Percentiles rank a stretch among this genome's conserved stretches.
These are phyloP conservation scores for Grifola frondosa DNA, from an alignment of 1,284 basidiomycete genomes.

Conservation along the genomic window DNA sequence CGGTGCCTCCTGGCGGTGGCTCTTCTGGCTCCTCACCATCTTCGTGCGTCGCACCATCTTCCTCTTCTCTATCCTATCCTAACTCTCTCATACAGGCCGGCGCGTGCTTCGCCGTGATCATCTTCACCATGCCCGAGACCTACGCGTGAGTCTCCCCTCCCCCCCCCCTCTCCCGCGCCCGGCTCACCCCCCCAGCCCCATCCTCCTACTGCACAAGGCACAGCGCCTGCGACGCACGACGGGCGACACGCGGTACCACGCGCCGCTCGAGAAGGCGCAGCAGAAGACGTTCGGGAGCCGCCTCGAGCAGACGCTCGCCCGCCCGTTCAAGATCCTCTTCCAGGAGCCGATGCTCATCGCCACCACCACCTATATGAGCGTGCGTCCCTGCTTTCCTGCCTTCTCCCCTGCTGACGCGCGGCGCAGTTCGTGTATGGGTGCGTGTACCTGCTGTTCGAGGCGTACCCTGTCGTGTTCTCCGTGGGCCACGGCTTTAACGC, in stretches of 20 bases:
- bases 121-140: constrained; percentile 77
- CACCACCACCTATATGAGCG: constrained; percentile 55
- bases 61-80: not conserved
- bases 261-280: constrained; percentile 30
- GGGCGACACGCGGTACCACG: constrained; percentile 52
- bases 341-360: constrained; percentile 44
- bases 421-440: constrained; percentile 61
- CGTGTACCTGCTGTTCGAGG: constrained; percentile 60
- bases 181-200: constrained; percentile 31
- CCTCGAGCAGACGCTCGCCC: constrained; percentile 32
- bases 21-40: constrained; percentile 74
- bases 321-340: constrained; percentile 41
- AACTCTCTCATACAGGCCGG: constrained; percentile 25
- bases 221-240: constrained; percentile 37
- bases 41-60: constrained; percentile 45
- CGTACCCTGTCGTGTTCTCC: constrained; percentile 58
- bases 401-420: not conserved
- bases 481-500: constrained; percentile 49
- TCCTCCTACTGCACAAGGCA: constrained; percentile 42
- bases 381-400: constrained; percentile 31
- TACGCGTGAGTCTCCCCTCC: constrained; percentile 39
- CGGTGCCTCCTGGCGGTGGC: constrained; percentile 63
- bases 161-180: not conserved
- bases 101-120: constrained; percentile 44
- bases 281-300: constrained; percentile 29